Evolutionary conservation across 495 filamentous ascomycete genomes (phyloP).

Genomic region (Friedmanniomyces simplex): DNA sequence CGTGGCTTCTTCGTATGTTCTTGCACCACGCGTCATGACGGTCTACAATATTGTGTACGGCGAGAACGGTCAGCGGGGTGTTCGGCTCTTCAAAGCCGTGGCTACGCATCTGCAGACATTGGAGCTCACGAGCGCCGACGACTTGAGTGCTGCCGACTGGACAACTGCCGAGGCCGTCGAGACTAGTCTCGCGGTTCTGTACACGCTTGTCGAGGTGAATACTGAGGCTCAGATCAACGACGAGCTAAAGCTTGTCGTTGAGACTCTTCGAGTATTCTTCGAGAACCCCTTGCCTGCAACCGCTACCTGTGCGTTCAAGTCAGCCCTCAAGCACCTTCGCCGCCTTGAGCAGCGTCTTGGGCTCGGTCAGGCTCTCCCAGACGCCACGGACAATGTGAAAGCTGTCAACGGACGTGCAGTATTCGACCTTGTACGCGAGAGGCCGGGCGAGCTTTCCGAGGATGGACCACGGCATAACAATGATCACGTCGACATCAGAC

Average conservation of each 20-base stretch:
- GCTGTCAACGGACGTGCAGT: slow-evolving; percentile 20
- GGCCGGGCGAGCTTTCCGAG: slow-evolving; percentile 44
- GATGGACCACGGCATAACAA: slow-evolving; percentile 57
- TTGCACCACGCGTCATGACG: no score
- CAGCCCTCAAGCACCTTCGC: slow-evolving; percentile 13
- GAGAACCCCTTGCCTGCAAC: not conserved
- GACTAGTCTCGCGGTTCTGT: slow-evolving; percentile 1
- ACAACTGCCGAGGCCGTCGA: not conserved
- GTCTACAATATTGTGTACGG: slow-evolving; percentile 52
- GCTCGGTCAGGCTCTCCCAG: slow-evolving; percentile 13
- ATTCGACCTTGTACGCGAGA: slow-evolving; percentile 33
- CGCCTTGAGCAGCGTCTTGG: slow-evolving; percentile 9
- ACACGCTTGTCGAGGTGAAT: slow-evolving; percentile 9
- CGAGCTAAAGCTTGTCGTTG: not conserved
- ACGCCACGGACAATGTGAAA: not conserved
- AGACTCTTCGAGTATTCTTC: not conserved
- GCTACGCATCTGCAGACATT: slow-evolving; percentile 1
- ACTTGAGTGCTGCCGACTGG: not conserved
- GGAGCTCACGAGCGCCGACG: not conserved
- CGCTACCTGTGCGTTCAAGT: not conserved
- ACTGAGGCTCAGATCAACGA: slow-evolving; percentile 10
- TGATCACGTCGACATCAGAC: slow-evolving; percentile 47
- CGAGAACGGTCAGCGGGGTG: slow-evolving; percentile 35
- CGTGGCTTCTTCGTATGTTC: no score
- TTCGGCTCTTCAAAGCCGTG: slow-evolving; percentile 31